phyloP scores from a whole-genome alignment of 2,329 filamentous ascomycete genomes.

The Colletotrichum karsti region DNA sequence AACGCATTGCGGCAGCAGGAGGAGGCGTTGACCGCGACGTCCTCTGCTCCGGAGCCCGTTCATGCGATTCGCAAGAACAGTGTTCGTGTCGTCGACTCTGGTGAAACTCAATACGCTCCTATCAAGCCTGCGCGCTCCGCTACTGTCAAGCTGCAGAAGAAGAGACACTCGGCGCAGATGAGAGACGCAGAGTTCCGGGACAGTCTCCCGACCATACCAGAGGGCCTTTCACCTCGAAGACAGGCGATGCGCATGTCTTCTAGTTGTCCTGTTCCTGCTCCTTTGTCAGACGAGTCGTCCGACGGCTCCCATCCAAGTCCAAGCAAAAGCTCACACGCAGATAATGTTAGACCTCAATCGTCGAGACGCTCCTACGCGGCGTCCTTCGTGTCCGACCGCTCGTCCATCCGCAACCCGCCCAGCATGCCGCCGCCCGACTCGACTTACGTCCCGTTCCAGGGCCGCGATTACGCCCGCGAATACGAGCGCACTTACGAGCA shows the following conservation, averaged over 20 bases:
- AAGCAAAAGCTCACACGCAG: conserved; percentile 50
- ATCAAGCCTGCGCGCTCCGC: conserved; percentile 26
- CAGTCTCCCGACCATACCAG: conserved; percentile 59
- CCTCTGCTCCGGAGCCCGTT: conserved; percentile 29
- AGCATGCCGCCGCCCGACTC: conserved; percentile 70
- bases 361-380: conserved; percentile 60
- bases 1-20: conserved; percentile 47
- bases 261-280: conserved; percentile 34
- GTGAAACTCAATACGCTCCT: conserved; percentile 33
- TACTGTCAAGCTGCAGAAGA: conserved; percentile 63
- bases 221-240: conserved; percentile 56
- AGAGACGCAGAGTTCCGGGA: conserved; percentile 43
- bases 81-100: conserved; percentile 1
- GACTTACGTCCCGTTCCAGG: conserved; percentile 67
- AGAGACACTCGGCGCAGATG: conserved; percentile 36
- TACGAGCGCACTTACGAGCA: conserved; percentile 33
- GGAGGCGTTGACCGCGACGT: conserved; percentile 33
- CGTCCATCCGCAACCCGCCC: conserved; percentile 66
- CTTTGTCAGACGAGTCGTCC: conserved; percentile 22
- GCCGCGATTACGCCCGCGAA: conserved; percentile 46
- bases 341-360: conserved; percentile 52
- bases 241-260: conserved; percentile 45
- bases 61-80: not conserved
- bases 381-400: conserved; percentile 57
- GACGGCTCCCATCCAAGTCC: conserved; percentile 41